Evolutionary conservation across 768 basidiomycete species (phyloP).

Genomic region (Cyathus striatus): DNA sequence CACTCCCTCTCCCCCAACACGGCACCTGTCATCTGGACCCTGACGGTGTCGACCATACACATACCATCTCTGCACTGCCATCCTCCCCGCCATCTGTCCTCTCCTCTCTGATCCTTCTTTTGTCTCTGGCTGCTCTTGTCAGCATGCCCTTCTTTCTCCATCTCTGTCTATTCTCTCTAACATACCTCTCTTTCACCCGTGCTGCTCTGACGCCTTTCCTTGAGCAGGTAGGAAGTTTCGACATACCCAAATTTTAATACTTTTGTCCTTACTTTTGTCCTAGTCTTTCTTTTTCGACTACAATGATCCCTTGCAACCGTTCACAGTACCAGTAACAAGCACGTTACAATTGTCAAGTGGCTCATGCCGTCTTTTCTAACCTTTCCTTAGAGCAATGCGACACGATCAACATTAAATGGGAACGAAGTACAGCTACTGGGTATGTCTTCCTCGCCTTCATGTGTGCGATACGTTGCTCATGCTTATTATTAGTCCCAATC

Average conservation of each 20-base stretch:
- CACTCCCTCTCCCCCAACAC: too few species aligned
- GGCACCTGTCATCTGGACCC: too few species aligned
- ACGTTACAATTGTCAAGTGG: slow-evolving; percentile 1
- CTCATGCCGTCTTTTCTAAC: slow-evolving; percentile 2
- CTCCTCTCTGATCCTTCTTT: background rate
- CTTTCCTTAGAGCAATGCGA: slow-evolving; percentile 35
- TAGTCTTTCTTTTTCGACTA: slow-evolving; percentile 44
- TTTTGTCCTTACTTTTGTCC: too few species aligned
- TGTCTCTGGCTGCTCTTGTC: background rate
- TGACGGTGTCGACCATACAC: too few species aligned
- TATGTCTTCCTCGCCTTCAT: slow-evolving; percentile 10
- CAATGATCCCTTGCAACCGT: slow-evolving; percentile 24
- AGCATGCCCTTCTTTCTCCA: background rate
- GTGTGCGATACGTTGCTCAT: background rate
- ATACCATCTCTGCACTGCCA: too few species aligned
- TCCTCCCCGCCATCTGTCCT: background rate
- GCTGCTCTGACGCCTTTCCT: background rate
- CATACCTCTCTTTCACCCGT: background rate
- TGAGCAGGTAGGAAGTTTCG: background rate
- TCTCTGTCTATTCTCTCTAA: background rate
- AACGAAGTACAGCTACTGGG: slow-evolving; percentile 33
- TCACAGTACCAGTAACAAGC: slow-evolving; percentile 37
- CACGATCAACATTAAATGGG: slow-evolving; percentile 37
- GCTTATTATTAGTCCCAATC: slow-evolving; percentile 39
- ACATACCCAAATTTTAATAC: background rate